Evolutionary conservation across 352 stramenopile species (phyloP), one percentile per base, ranked within the genome.

Genomic region (Phytophthora rubi): DNA sequence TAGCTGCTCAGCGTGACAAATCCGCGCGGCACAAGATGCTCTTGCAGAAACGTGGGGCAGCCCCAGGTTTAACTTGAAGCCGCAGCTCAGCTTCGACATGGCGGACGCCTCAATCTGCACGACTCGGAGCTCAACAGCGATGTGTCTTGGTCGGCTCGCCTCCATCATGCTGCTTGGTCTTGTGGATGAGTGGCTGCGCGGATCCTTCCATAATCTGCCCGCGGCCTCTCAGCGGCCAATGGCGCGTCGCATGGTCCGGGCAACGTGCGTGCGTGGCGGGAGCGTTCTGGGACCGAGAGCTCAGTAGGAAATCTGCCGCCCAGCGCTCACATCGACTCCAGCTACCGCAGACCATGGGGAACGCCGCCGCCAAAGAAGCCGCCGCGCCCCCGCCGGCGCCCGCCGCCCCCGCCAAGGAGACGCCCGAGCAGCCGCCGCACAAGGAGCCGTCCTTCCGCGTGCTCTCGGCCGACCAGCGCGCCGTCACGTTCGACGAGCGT

Each of bases 401-500:
- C 33, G 7, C 33, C 33, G 33, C 33, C 33, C 8, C 33, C 33
- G 33, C 33, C 21, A 7, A 59, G 30, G 32, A 53, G 8, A 16
- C 45, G 58, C 28, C 53, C 51, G 49, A 51, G 39, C 37, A 72
- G 33, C 8, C 32, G 23, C 21, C 16, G 12, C 32, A 61, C 2
- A 65, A 68, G 48, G 3, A 15, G 33, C 68, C 70, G 54, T 69
- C 65, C 13, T 95, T 95, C 71, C 85, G 84, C 65, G 68, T 81
- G 42, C 76, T 95, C 2, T 93, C 85, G 45, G 69, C 80, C 2
- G 79, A 88, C 65, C 88, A 95, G 70, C 88, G 88, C 70, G 83
- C 86, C 37, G 72, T 90, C 47, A 95, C 88, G 2, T 95, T 95
- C 53, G 88, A 95, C 59, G 88, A 95, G 75, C 88, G 88, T 54